Evolutionary conservation across 2,329 filamentous ascomycete species (phyloP).

Genomic region (Penicillium sp.): DNA sequence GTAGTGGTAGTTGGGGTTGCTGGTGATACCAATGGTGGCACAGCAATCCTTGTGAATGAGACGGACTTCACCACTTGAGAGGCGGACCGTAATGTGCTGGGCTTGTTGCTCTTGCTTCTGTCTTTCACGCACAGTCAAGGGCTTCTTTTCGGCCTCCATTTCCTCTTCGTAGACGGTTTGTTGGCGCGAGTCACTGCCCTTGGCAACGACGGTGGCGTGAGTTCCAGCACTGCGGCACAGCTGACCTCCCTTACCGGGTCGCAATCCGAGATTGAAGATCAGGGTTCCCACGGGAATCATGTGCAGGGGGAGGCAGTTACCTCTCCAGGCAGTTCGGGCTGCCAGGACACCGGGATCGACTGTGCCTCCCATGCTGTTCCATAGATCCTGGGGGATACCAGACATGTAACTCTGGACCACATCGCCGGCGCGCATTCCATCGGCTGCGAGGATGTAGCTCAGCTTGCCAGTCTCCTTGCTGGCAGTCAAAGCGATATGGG

Average conservation of each 20-base stretch:
- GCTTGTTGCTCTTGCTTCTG: slow-evolving; percentile 60
- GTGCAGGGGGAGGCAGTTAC: slow-evolving; percentile 92
- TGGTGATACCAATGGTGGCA: slow-evolving; percentile 89
- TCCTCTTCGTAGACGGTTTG: slow-evolving; percentile 60
- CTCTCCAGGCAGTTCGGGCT: slow-evolving; percentile 87
- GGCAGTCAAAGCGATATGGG: slow-evolving; percentile 86
- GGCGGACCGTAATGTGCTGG: slow-evolving; percentile 76
- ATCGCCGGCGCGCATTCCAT: slow-evolving; percentile 90
- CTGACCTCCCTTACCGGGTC: slow-evolving; percentile 72
- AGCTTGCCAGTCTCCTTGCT: slow-evolving; percentile 72
- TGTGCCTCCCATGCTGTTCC: slow-evolving; percentile 88
- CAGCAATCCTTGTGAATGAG: slow-evolving; percentile 89
- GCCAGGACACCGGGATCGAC: slow-evolving; percentile 95
- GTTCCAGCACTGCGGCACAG: slow-evolving; percentile 96
- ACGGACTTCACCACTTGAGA: slow-evolving; percentile 91
- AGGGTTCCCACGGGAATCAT: slow-evolving; percentile 95
- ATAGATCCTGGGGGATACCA: slow-evolving; percentile 82
- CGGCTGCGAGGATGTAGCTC: slow-evolving; percentile 92
- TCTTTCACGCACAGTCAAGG: slow-evolving; percentile 38
- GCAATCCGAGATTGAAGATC: slow-evolving; percentile 83
- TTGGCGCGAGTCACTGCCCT: slow-evolving; percentile 65
- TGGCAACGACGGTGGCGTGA: slow-evolving; percentile 83
- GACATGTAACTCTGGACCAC: slow-evolving; percentile 86
- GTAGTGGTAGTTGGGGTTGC: slow-evolving; percentile 91
- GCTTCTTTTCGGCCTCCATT: slow-evolving; percentile 32